Evolutionary conservation across 208 protist species (phyloP).

Genomic region (Herpetomonas muscarum): DNA sequence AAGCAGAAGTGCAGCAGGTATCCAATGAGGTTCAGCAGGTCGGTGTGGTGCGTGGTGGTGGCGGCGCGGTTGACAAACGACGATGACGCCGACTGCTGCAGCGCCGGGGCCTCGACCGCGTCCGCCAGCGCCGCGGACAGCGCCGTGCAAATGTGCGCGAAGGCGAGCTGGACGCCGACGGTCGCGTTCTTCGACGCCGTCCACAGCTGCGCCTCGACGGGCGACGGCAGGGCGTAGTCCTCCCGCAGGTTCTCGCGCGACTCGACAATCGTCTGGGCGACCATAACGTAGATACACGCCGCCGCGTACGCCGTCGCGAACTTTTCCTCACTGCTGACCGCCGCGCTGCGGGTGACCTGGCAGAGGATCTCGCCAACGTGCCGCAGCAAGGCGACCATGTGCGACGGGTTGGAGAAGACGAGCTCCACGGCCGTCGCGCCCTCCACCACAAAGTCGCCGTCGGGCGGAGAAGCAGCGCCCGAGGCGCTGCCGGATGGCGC

Average conservation of each 20-base stretch:
- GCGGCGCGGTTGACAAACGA: conserved; percentile 5
- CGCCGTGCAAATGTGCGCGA: conserved; percentile 28
- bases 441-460: not conserved
- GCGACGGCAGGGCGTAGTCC: conserved; percentile 27
- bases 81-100: conserved; percentile 1
- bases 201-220: conserved; percentile 35
- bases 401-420: conserved; percentile 44
- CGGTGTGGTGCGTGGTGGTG: conserved; percentile 17
- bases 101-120: conserved; percentile 7
- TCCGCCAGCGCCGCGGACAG: conserved; percentile 41
- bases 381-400: conserved; percentile 35
- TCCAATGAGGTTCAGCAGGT: conserved; percentile 51
- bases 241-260: conserved; percentile 49
- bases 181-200: conserved; percentile 37
- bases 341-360: conserved; percentile 36
- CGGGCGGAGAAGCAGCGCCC: not conserved
- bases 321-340: conserved; percentile 50
- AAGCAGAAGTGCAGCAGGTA: conserved; percentile 65
- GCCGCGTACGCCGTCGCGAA: conserved; percentile 47
- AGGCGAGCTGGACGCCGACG: conserved; percentile 32
- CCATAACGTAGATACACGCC: conserved; percentile 53
- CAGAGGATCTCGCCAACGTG: conserved; percentile 30
- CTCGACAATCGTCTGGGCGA: conserved; percentile 54
- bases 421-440: conserved; percentile 60
- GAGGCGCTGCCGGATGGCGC: conserved; percentile 1